These are phyloP conservation scores for Alternaria novae-zelandiae DNA, from an alignment of 2,329 filamentous ascomycete genomes.

Conservation along the genomic window DNA sequence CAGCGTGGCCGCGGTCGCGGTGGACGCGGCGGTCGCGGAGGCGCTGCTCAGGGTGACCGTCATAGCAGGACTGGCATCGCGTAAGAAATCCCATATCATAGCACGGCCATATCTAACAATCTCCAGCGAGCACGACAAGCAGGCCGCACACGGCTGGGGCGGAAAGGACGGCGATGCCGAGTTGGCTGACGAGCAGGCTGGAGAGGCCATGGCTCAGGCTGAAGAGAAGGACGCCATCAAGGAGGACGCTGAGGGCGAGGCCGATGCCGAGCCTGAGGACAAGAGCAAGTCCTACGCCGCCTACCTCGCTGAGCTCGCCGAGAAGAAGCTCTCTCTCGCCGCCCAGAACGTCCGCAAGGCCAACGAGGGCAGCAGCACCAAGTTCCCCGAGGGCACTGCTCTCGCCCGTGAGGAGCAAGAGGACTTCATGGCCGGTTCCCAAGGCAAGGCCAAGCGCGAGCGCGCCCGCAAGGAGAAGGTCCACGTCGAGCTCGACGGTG, in stretches of 20 bases:
- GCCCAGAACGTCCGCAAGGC: constrained; percentile 79
- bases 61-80: constrained; percentile 66
- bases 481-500: constrained; percentile 83
- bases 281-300: constrained; percentile 89
- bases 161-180: constrained; percentile 80
- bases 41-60: constrained; percentile 62
- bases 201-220: constrained; percentile 83
- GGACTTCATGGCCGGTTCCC: constrained; percentile 73
- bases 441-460: constrained; percentile 80
- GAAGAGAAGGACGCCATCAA: constrained; percentile 73
- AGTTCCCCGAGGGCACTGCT: constrained; percentile 86
- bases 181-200: constrained; percentile 89
- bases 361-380: constrained; percentile 94
- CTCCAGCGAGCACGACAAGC: constrained; percentile 78
- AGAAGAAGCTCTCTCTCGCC: constrained; percentile 77
- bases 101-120: constrained; percentile 20
- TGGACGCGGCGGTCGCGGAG: constrained; percentile 56
- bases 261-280: constrained; percentile 70
- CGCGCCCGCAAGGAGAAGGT: constrained; percentile 93
- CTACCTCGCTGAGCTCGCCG: constrained; percentile 78
- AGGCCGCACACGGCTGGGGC: constrained; percentile 89
- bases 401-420: constrained; percentile 66
- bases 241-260: constrained; percentile 49
- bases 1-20: constrained; percentile 56
- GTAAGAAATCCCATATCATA: constrained; percentile 51